A percentile compares a stretch with the other conserved stretches of the same genome.
Evolutionary conservation across 75 land plant genomes (phyloP).

Genomic region (Pseudotsuga menziesii): DNA sequence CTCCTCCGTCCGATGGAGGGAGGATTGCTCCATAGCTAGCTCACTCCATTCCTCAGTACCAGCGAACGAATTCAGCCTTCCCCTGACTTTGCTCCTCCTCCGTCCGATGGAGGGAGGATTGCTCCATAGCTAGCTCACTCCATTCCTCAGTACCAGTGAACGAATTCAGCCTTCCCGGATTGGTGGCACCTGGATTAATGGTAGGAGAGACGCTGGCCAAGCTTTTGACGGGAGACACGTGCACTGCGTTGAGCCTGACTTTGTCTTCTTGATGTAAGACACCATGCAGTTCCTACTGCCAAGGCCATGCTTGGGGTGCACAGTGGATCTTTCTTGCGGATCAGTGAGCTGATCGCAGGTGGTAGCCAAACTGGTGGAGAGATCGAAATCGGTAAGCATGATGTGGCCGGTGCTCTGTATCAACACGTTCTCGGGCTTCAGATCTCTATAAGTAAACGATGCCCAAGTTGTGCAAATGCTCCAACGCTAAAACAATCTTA

Average conservation of each 20-base stretch:
- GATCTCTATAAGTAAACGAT: constrained; percentile 16
- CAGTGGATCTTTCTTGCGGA: background rate
- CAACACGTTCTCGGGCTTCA: constrained; percentile 12
- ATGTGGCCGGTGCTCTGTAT: constrained; percentile 6
- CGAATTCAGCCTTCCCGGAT: background rate
- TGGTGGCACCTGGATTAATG: too few species aligned
- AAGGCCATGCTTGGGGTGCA: background rate
- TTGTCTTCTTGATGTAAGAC: background rate
- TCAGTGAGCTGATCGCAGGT: too few species aligned
- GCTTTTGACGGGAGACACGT: background rate
- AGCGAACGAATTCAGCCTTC: too few species aligned
- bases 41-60: too few species aligned
- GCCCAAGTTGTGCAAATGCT: constrained; percentile 9
- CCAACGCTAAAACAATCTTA: constrained; percentile 10
- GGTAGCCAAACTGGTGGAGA: background rate
- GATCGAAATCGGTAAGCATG: constrained; percentile 8
- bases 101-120: too few species aligned
- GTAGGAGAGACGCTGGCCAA: too few species aligned
- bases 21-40: too few species aligned
- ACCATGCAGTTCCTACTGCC: background rate
- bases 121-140: too few species aligned
- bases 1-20: too few species aligned
- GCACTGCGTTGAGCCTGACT: too few species aligned
- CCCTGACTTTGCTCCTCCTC: too few species aligned
- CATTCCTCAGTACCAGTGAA: constrained; percentile 85